Evolutionary conservation across 805 yeast species (phyloP).

Genomic region (Candida namnaoensis): DNA sequence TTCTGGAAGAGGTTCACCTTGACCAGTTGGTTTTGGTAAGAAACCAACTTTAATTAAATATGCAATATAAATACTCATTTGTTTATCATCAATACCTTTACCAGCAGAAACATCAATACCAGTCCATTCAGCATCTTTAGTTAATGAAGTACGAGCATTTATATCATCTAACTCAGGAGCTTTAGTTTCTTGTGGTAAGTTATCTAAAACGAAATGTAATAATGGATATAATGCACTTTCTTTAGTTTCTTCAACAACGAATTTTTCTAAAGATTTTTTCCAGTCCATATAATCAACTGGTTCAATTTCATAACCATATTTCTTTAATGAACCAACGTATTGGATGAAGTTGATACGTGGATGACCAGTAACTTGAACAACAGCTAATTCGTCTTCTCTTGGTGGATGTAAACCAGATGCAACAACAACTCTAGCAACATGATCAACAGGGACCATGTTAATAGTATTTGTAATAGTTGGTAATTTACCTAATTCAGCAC

Average conservation of each 20-base stretch:
- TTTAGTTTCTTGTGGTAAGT: conserved; percentile 81
- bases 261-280: conserved; percentile 69
- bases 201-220: conserved; percentile 88
- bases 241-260: conserved; percentile 62
- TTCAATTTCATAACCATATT: conserved; percentile 65
- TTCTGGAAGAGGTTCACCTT: conserved; percentile 44
- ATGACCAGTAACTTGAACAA: conserved; percentile 95
- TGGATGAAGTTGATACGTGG: conserved; percentile 82
- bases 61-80: conserved; percentile 69
- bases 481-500: conserved; percentile 75
- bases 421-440: conserved; percentile 86
- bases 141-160: conserved; percentile 68
- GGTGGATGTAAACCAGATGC: conserved; percentile 81
- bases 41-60: conserved; percentile 78
- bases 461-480: conserved; percentile 86
- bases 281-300: conserved; percentile 66
- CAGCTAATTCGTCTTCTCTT: conserved; percentile 39
- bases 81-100: conserved; percentile 59
- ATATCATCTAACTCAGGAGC: conserved; percentile 93
- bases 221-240: conserved; percentile 90
- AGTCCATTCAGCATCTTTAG: conserved; percentile 50
- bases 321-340: conserved; percentile 54
- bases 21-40: conserved; percentile 50
- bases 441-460: conserved; percentile 97
- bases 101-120: conserved; percentile 65